Base-by-base conservation (phyloP, 2,329 filamentous ascomycete species). In the Plenodomus lindquistii region DNA sequence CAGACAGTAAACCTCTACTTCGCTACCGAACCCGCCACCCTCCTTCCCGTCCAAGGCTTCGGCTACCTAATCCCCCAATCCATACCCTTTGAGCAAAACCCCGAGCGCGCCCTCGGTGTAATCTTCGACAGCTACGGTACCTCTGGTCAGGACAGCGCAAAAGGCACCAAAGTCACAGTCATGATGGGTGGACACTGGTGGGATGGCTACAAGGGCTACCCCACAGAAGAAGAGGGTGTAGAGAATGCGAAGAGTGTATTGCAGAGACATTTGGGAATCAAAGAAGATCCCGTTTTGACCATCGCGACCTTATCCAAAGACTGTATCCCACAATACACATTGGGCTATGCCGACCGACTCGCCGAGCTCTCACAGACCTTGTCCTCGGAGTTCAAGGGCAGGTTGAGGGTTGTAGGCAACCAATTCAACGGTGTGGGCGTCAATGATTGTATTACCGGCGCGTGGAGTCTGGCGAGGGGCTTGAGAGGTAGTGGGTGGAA, bases 111-210 rank as follows among this genome's bases (percentile, higher is more conserved):
- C 0, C 84, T 99, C 5, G 94, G 94, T 54, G 92, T 97, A 43
- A 88, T 97, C 51, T 97, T 97, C 72, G 91, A 96, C 72, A 89
- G 86, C 2, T 85, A 90, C 55, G 81, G 82, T 16, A 75, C 78
- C n/a, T 65, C 72, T 40, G 81, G 80, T 16, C 79, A 82, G 59
- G 83, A 87, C 66, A 77, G 74, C 3, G 78, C 71, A 1, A 66
- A 70, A 0, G 91, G 89, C 19, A 96, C 91, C 13, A 96, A 96
- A 71, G 74, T 97, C 44, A 96, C 93, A 15, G 89, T 97, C 60
- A 96, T 99, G 85, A 78, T 99, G 47, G 94, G 94, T 50, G 94
- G 94, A 1, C 91, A 97, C 74, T 91, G 89, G 82, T 97, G 90
- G 90, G 81, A 91, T 68, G 81, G 77, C 48, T 85, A 81, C 76